Evolutionary conservation across 352 stramenopile species (phyloP).

Genomic region (Albugo candida): DNA sequence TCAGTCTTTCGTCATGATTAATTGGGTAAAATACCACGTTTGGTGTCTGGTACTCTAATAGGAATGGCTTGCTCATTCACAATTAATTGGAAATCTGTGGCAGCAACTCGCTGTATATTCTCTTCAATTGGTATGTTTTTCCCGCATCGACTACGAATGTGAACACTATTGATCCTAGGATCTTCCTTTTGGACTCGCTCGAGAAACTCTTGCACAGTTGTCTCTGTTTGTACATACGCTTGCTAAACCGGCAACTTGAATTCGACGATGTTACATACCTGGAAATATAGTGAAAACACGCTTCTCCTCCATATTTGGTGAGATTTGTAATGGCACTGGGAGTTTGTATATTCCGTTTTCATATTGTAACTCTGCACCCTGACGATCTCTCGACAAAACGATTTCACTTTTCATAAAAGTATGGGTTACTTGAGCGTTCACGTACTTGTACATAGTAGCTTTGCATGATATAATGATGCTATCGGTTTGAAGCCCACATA

Average conservation of each 20-base stretch:
- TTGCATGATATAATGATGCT: too few species aligned
- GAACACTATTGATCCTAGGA: conserved; percentile 41
- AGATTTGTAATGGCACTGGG: too few species aligned
- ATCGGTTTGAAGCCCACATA: too few species aligned
- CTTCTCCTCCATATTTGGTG: conserved; percentile 23
- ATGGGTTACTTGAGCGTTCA: too few species aligned
- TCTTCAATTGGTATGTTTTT: conserved; percentile 36
- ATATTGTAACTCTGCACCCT: too few species aligned
- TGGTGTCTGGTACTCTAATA: conserved; percentile 50
- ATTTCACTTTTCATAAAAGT: too few species aligned
- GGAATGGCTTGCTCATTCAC: conserved; percentile 61
- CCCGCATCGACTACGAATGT: conserved; percentile 35
- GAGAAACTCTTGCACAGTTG: conserved; percentile 49
- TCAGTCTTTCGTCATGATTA: neutral
- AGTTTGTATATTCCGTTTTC: too few species aligned
- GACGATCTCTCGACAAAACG: too few species aligned
- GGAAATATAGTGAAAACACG: conserved; percentile 55
- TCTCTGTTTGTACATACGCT: conserved; percentile 19
- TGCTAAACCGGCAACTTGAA: conserved; percentile 1
- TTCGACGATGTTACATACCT: conserved; percentile 13
- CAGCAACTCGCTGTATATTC: conserved; percentile 43
- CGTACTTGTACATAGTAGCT: too few species aligned
- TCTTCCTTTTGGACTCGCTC: conserved; percentile 62
- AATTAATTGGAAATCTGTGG: conserved; percentile 64
- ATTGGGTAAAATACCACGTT: conserved; percentile 8